phyloP scores from a whole-genome alignment of 306 rosid species.

The Abrus pulchellus region DNA sequence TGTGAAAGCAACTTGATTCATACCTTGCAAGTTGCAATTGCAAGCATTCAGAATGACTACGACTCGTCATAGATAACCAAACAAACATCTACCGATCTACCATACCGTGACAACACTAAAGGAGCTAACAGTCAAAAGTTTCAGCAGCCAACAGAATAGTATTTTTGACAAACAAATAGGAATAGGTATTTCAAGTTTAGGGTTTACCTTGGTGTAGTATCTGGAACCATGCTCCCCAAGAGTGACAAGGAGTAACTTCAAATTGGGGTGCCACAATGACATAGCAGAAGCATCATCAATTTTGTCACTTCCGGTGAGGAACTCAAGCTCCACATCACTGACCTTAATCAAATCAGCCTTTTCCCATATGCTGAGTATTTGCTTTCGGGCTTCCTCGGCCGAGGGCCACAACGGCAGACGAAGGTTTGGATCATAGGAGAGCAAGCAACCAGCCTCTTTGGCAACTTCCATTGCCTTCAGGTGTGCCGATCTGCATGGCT shows the following conservation, averaged over 20 bases:
- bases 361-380: conserved; percentile 90
- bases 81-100: conserved; percentile 4
- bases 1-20: not conserved
- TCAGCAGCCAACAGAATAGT: not conserved
- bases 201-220: conserved; percentile 88
- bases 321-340: conserved; percentile 84
- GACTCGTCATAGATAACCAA: conserved; percentile 8
- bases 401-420: conserved; percentile 89
- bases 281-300: conserved; percentile 77
- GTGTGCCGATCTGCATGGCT: conserved; percentile 96
- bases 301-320: conserved; percentile 75
- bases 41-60: conserved; percentile 6
- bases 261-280: conserved; percentile 76
- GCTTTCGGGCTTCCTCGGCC: conserved; percentile 72
- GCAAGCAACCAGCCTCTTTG: conserved; percentile 80
- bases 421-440: conserved; percentile 89
- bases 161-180: not conserved
- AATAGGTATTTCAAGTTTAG: too few species aligned
- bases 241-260: conserved; percentile 94
- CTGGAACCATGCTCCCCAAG: conserved; percentile 89
- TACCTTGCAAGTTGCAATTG: not conserved
- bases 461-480: conserved; percentile 86
- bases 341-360: conserved; percentile 89
- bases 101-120: not conserved
- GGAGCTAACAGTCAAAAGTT: not conserved